Conservation (phyloP, 306 rosid genomes). For the Phaseolus lunatus region DNA sequence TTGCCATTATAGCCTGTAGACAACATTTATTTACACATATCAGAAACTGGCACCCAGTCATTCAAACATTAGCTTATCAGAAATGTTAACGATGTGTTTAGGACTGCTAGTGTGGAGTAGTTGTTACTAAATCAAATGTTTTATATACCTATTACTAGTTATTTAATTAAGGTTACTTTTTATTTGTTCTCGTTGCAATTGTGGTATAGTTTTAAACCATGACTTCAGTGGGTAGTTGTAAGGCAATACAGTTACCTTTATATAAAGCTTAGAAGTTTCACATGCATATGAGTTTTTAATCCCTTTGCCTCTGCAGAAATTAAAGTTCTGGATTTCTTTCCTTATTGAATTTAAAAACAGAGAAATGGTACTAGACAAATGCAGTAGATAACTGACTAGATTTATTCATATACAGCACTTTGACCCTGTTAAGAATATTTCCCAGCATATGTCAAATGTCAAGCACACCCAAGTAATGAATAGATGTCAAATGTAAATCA, state of each 20-base stretch:
- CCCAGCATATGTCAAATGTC: background rate
- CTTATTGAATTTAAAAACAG: no score
- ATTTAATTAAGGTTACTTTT: background rate
- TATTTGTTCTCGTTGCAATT: background rate
- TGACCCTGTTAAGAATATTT: background rate
- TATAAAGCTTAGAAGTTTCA: background rate
- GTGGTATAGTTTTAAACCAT: background rate
- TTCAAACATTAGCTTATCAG: background rate
- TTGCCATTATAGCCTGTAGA: no score
- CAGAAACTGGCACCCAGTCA: slow-evolving; percentile 24
- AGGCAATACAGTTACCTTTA: no score
- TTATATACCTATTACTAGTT: background rate
- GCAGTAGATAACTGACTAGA: background rate
- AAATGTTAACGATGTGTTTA: background rate
- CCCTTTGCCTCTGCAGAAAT: no score
- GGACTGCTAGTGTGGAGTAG: background rate
- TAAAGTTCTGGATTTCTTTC: no score
- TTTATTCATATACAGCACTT: background rate
- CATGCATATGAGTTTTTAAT: no score
- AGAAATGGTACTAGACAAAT: background rate
- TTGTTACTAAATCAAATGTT: background rate
- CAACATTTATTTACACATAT: no score
- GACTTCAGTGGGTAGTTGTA: background rate
- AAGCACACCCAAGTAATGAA: background rate
- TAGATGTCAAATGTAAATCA: background rate